Percentiles rank a stretch among this genome's conserved stretches.
phyloP scores from a whole-genome alignment of 306 rosid genomes.

The Ziziphus jujuba region DNA sequence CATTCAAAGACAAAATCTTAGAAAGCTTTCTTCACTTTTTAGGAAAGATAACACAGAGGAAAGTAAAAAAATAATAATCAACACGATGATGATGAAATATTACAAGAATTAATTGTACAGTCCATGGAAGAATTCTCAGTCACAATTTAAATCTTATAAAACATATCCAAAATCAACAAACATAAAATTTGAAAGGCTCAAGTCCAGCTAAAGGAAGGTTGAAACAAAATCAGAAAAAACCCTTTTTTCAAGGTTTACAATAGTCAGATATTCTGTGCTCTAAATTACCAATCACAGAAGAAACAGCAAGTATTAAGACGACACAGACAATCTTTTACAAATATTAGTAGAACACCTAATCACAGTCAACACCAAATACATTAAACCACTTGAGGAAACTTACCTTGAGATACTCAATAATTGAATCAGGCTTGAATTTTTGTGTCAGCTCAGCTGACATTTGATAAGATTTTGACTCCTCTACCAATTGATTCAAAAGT shows the following conservation, averaged over 20 bases:
- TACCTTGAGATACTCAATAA: conserved; percentile 98
- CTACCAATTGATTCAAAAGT: conserved; percentile 76
- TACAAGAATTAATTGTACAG: too few species aligned
- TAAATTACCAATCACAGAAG: neutral
- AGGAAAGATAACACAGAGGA: too few species aligned
- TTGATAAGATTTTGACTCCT: conserved; percentile 67
- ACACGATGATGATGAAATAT: too few species aligned
- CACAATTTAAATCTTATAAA: too few species aligned
- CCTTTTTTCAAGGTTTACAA: neutral
- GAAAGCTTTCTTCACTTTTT: too few species aligned
- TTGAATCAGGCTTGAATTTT: conserved; percentile 78
- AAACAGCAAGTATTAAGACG: neutral
- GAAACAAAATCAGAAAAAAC: too few species aligned
- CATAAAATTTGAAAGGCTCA: too few species aligned
- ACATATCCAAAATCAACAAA: too few species aligned
- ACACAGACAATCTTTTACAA: neutral
- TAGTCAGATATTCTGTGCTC: neutral
- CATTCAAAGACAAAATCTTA: too few species aligned
- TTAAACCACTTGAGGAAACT: conserved; percentile 21
- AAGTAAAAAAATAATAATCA: too few species aligned
- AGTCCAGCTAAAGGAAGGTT: too few species aligned
- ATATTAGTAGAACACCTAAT: conserved; percentile 1
- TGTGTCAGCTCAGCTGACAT: conserved; percentile 51
- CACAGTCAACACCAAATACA: conserved; percentile 12
- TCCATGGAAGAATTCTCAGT: too few species aligned